Evolutionary conservation across 2,329 filamentous ascomycete genomes (phyloP), one percentile per base, ranked within the genome.

Genomic region (Colletotrichum caudatum): DNA sequence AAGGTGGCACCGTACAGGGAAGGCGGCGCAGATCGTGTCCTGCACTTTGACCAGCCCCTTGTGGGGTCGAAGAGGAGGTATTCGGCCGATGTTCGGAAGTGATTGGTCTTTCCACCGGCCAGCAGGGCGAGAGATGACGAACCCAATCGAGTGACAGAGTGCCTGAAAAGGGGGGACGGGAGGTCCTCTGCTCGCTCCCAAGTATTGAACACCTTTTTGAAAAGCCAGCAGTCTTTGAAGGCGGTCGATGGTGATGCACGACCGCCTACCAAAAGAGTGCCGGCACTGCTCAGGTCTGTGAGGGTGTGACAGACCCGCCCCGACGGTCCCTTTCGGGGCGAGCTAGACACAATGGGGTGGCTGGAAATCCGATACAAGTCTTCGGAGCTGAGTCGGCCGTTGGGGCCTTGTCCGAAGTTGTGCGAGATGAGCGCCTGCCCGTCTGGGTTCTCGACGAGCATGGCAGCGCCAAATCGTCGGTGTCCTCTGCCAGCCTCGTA

Each of bases 211-310:
- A 84, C 84, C 62, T 87, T 87, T 64, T 87, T 85, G 74, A 91
- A 89, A 1, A 94, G 75, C 94, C 94, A 98, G 75, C 92, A 94
- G 79, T 96, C 93, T 46, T 84, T 84, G 53, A 94, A 83, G 1
- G 90, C 90, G 39, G 86, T 87, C 16, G 90, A 85, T 5, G 95
- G 94, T 9, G 94, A 95, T n/a, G 88, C 86, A 71, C 95, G 88
- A 6, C 95, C 95, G 33, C 95, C 95, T 39, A 89, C 86, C 58
- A 97, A 83, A 14, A 98, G 81, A 71, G 86, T 87, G 20, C 88
- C 88, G 29, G 81, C 80, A 44, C 84, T 82, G 1, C 86, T 87
- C 6, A 97, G 78, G 60, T 89, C 84, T 26, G 92, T 95, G 26
- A 94, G 84, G 0, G 93, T 92, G 79, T 96, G 93, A 75, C 93